Base-by-base conservation (phyloP, 345 rosid genomes). In the Salix caprea region DNA sequence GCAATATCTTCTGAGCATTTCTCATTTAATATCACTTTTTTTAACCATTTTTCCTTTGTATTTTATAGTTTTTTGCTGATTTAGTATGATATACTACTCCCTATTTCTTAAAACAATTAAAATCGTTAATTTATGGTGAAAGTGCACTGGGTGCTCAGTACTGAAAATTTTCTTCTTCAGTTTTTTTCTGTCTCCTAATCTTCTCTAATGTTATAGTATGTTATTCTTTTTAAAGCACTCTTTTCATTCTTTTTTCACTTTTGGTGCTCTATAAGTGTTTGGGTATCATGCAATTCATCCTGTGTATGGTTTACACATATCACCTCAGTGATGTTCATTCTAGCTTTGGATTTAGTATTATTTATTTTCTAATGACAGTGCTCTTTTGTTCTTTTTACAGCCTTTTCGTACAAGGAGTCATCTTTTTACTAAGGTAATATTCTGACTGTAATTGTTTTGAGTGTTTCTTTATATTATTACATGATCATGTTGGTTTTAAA, bases 351-450 rank as follows among this genome's bases (percentile, higher is more conserved):
- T 66, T 23, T n/a, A 24, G 46, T 67, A 32, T 73, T 30, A 48
- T 1, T 60, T 58, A 24, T 65, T 8, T 13, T 13, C 26, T 36
- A 62, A 42, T 21, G 23, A 37, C 13, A n/a, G 65, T 0, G 0
- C 52, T 46, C 18, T 46, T 74, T 67, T 75, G 40, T 36, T 67
- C 58, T 61, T 76, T 75, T 74, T 87, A 73, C 91, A 95, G 99
- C 99, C 99, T 65, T 90, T 95, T 71, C 92, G n/a, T 36, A 90
- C 96, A 1, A 93, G 97, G 86, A 95, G 90, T 72, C 90, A 70
- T 48, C 90, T 95, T 40, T 95, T 88, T 73, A 85, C 90, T 12
- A 93, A 90, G 96, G 99, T 95, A 75, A 79, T 67, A 14, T 24
- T 67, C 34, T 66, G 16, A 36, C 44, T 28, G 50, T 5, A 18